phyloP scores from a whole-genome alignment of 2,329 filamentous ascomycete species.

The Byssochlamys sp. region DNA sequence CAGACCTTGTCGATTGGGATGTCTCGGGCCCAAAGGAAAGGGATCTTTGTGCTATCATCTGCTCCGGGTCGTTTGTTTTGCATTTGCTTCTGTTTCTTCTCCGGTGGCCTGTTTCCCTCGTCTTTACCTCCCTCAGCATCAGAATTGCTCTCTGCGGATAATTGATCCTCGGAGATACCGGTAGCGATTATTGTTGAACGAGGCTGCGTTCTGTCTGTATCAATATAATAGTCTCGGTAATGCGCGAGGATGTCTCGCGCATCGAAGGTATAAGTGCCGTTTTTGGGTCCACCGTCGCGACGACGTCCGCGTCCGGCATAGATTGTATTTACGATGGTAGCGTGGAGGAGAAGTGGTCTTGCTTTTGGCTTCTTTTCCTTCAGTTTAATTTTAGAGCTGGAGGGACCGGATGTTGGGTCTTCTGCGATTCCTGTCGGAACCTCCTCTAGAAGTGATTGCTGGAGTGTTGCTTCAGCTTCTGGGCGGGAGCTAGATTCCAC shows the following conservation, averaged over 20 bases:
- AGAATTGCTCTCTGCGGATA: background rate
- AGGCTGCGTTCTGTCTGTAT: conserved; percentile 14
- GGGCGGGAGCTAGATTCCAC: background rate
- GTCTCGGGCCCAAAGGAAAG: conserved; percentile 59
- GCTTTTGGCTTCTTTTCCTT: conserved; percentile 16
- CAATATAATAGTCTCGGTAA: conserved; percentile 27
- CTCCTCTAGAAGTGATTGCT: conserved; percentile 6
- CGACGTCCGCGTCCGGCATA: conserved; percentile 43
- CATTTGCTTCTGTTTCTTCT: conserved; percentile 1
- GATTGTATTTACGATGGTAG: conserved; percentile 76
- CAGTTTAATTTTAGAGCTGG: conserved; percentile 7
- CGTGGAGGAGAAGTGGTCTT: conserved; percentile 65
- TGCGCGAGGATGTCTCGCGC: conserved; percentile 22
- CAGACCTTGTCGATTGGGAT: conserved; percentile 61
- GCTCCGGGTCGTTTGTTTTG: conserved; percentile 37
- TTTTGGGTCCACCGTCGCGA: conserved; percentile 1
- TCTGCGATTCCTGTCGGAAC: conserved; percentile 5
- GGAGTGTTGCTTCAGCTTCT: conserved; percentile 5
- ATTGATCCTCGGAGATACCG: background rate
- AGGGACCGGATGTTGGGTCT: background rate
- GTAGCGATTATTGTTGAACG: conserved; percentile 4
- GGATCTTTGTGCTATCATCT: conserved; percentile 3
- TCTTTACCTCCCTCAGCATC: conserved; percentile 22
- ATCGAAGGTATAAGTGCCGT: conserved; percentile 39
- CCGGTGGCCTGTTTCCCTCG: background rate